Base-by-base conservation (phyloP, 2,329 filamentous ascomycete species). In the Davidsoniella australis region DNA sequence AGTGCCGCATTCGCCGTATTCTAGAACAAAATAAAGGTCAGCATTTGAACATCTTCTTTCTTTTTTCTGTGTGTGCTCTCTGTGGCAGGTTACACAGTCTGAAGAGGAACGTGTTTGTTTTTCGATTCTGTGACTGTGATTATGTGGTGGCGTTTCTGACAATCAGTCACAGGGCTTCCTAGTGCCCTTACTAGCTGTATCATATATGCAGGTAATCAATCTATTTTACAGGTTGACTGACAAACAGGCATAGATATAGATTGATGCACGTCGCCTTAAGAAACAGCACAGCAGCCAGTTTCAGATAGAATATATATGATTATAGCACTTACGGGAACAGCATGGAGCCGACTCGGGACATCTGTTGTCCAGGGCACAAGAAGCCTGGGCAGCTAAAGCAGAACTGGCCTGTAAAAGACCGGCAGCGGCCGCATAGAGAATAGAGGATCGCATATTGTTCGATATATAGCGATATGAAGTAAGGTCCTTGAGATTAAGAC, bases 1-100 rank as follows among this genome's bases (percentile, higher is more conserved):
- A 50, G 87, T 78, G 68, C 89, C 91, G 60, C 91, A 96, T 64
- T 89, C 73, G 58, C 85, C 85, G 65, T 95, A 96, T 66, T 91
- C 86, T 94, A 59, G 46, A 41, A 26, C n/a, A 17, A 29, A 33
- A 45, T 29, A 3, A 24, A 5, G 42, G 43, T 51, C 29, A 51
- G 44, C 17, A 36, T 17, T n/a, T 16, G 20, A 17, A 41, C 20
- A 23, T 41, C 5, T 41, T 7, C n/a, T 17, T 41, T 41, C 1
- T n/a, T 41, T 17, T 16, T 20, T 14, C 12, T 12, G 10, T 16
- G 16, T 4, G 37, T 4, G 37, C 4, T 12, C 38, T 41, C 14
- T 3, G 14, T 10, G n/a, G 8, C 8, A 10, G n/a, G 38, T 16
- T 6, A 42, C 41, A 18, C 12, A 20, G 6, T 24, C 17, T 20